Evolutionary conservation across 495 filamentous ascomycete species (phyloP).

Genomic region (Penicillium bovifimosum): DNA sequence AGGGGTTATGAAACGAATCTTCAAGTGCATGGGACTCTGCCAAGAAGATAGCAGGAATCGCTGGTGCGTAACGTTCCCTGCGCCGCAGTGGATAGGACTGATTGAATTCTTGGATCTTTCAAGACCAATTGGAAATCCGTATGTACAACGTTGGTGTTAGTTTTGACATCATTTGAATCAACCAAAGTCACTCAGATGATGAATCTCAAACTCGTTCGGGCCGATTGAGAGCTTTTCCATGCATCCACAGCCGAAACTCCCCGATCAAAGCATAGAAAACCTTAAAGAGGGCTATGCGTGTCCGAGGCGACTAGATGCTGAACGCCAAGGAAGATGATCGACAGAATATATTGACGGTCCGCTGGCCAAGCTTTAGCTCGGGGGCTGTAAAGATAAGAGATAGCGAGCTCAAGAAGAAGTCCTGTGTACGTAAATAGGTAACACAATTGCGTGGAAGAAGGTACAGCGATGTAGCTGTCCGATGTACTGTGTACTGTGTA

Average conservation of each 20-base stretch:
- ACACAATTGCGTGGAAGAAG: conserved; percentile 6
- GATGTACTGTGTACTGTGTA: neutral
- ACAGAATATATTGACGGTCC: conserved; percentile 30
- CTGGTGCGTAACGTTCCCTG: neutral
- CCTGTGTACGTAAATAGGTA: neutral
- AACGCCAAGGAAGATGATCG: conserved; percentile 35
- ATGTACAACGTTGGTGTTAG: neutral
- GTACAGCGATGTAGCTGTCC: neutral
- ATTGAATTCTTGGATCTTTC: neutral
- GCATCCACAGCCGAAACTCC: neutral
- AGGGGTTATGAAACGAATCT: conserved; percentile 3
- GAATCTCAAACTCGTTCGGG: conserved; percentile 13
- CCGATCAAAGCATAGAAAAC: conserved; percentile 7
- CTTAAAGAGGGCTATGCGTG: neutral
- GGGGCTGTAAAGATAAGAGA: conserved; percentile 21
- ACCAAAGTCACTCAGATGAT: conserved; percentile 11
- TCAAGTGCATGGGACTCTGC: conserved; percentile 4
- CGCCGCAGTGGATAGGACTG: neutral
- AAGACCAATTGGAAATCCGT: neutral
- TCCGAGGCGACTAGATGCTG: conserved; percentile 18
- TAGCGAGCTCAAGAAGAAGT: neutral
- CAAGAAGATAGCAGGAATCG: conserved; percentile 5
- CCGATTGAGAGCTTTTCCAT: conserved; percentile 1
- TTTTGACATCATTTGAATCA: neutral
- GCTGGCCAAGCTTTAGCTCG: conserved; percentile 34